Base-by-base conservation (phyloP, 1,139 yeast species). In the Suhomyces anneliseae region DNA sequence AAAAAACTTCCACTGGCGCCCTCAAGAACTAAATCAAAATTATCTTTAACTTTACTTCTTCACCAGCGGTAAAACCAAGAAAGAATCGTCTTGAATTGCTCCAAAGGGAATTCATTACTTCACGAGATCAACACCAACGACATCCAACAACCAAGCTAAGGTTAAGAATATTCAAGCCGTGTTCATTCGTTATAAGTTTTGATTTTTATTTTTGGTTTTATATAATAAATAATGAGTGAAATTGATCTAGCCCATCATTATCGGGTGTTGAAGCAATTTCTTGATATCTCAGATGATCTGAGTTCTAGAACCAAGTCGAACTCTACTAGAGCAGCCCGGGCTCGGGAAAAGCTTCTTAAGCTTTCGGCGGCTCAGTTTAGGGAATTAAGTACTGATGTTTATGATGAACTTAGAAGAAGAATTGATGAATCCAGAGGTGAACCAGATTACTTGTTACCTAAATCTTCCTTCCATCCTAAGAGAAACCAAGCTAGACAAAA, bases 401-500 rank as follows among this genome's bases (percentile, higher is more conserved):
- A 85, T 64, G 98, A 92, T 65, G 99, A 92, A 67, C 73, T 92
- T 52, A 81, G 82, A 59, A 79, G 99, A 58, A 76, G 97, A 52
- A 78, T 76, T 42, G 83, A 78, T 51, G 81, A 77, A 54, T 66
- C 75, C 33, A 60, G 80, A 47, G 75, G 79, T 38, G 81, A 80
- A 57, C 83, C 87, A 6, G 85, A 81, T 51, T 82, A 79, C 60
- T 71, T 89, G 50, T 74, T 83, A 43, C 92, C 95, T 6, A 80
- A 79, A 61, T 75, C 81, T n/a, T 71, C 78, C 4, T 90, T 90
- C 68, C 99, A 95, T 64, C 95, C 96, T 34, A 92, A 90, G 62
- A 79, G 99, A 60, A 95, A 95, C 65, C 96, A 90, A 66, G 99
- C 99, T 4, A 80, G 99, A 57, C 92, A 89, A 62, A 93, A 92